A percentile compares a stretch with the other conserved stretches of the same genome.
phyloP scores from a whole-genome alignment of 2,329 filamentous ascomycete species.

The Ophiostoma fasciatum region DNA sequence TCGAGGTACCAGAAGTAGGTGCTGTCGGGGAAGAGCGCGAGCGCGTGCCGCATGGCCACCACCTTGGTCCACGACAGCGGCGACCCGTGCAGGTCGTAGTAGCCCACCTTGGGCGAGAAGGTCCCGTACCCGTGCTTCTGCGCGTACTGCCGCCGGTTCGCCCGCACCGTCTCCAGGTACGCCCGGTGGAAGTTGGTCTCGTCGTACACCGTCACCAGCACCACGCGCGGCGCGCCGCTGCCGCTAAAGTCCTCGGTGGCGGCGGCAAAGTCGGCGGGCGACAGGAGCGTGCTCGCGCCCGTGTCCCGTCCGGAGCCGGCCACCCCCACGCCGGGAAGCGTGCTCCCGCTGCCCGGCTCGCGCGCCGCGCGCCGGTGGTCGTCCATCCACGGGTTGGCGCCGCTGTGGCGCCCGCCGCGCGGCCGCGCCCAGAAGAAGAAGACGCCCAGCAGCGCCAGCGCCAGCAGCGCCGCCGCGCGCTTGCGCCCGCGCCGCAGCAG shows the following conservation, averaged over 20 bases:
- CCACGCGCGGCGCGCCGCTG: slow-evolving; percentile 44
- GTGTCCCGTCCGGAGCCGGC: no score
- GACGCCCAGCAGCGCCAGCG: slow-evolving; percentile 38
- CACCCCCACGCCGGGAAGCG: neutral
- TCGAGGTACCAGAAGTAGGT: slow-evolving; percentile 82
- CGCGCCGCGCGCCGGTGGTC: slow-evolving; percentile 5
- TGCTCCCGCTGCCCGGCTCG: slow-evolving; percentile 6
- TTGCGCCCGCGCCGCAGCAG: slow-evolving; percentile 45
- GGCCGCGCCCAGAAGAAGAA: slow-evolving; percentile 42
- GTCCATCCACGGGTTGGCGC: slow-evolving; percentile 9
- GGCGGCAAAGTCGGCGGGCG: slow-evolving; percentile 7
- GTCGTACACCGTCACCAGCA: slow-evolving; percentile 79
- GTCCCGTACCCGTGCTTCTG: slow-evolving; percentile 74
- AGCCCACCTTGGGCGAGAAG: slow-evolving; percentile 62
- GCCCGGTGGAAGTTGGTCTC: slow-evolving; percentile 44
- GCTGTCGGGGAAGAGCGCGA: slow-evolving; percentile 62
- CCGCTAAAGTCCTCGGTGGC: slow-evolving; percentile 19
- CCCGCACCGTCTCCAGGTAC: slow-evolving; percentile 59
- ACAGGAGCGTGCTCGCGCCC: no score
- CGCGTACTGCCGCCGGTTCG: slow-evolving; percentile 77
- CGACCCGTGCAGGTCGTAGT: slow-evolving; percentile 54
- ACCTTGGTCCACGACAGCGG: slow-evolving; percentile 60
- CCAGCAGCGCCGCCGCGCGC: slow-evolving; percentile 40
- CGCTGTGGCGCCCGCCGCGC: neutral
- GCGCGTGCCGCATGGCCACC: slow-evolving; percentile 76